These are phyloP conservation scores for Phytophthora litchii DNA, from an alignment of 352 stramenopile species.

Conservation along the genomic window DNA sequence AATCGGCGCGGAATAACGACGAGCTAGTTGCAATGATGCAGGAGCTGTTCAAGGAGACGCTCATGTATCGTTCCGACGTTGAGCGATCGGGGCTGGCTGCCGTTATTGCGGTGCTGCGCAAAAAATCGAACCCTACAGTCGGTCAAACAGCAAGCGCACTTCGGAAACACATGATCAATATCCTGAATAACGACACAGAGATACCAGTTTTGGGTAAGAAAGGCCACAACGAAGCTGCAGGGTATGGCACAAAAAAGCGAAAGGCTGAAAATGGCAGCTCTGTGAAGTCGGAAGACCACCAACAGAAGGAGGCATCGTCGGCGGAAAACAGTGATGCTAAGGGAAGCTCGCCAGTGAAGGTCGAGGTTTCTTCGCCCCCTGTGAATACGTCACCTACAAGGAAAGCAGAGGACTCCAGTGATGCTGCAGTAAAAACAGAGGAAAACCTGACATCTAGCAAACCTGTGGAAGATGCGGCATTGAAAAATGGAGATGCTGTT, in stretches of 20 bases:
- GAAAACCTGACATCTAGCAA: slow-evolving; percentile 8
- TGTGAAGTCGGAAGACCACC: slow-evolving; percentile 25
- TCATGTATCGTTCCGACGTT: slow-evolving; percentile 73
- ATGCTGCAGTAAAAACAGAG: slow-evolving; percentile 15
- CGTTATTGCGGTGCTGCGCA: slow-evolving; percentile 69
- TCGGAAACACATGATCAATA: slow-evolving; percentile 79
- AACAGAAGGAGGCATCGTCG: slow-evolving; percentile 14
- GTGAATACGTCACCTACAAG: slow-evolving; percentile 8
- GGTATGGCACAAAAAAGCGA: slow-evolving; percentile 47
- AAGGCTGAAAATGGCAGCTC: slow-evolving; percentile 43
- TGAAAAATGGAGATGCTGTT: slow-evolving; percentile 12
- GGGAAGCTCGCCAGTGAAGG: slow-evolving; percentile 9
- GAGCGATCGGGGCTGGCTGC: slow-evolving; percentile 71
- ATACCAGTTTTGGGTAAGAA: slow-evolving; percentile 45
- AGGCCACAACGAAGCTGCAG: slow-evolving; percentile 13
- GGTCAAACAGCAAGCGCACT: slow-evolving; percentile 73
- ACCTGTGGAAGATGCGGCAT: neutral
- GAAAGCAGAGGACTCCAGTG: slow-evolving; percentile 22
- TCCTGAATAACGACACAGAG: slow-evolving; percentile 58
- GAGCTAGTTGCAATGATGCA: slow-evolving; percentile 77
- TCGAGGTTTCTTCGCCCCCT: neutral
- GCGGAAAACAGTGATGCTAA: slow-evolving; percentile 21
- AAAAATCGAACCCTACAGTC: slow-evolving; percentile 73
- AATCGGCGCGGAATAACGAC: slow-evolving; percentile 81
- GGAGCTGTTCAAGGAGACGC: slow-evolving; percentile 71